These are phyloP conservation scores for Chalaropsis thielavioides DNA, from an alignment of 2,329 filamentous ascomycete genomes.

Conservation along the genomic window DNA sequence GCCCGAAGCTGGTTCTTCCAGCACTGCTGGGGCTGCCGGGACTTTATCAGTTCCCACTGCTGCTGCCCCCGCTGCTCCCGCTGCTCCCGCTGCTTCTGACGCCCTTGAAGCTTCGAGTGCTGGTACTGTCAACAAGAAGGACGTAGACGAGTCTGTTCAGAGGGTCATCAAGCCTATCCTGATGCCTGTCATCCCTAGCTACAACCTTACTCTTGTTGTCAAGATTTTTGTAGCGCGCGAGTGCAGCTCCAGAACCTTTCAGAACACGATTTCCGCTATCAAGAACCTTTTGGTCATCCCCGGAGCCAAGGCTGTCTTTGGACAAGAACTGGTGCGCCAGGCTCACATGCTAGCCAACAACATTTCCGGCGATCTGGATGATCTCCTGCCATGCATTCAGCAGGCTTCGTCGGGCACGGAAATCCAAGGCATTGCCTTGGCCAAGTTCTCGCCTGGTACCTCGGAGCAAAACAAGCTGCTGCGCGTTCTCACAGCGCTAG, in stretches of 20 bases:
- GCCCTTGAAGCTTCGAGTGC: conserved; percentile 21
- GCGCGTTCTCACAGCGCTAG: conserved; percentile 79
- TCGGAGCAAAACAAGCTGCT: conserved; percentile 95
- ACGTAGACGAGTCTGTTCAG: conserved; percentile 29
- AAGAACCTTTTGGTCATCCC: conserved; percentile 93
- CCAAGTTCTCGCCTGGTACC: conserved; percentile 89
- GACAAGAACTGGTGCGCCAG: conserved; percentile 80
- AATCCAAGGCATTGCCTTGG: conserved; percentile 82
- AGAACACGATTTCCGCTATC: conserved; percentile 95
- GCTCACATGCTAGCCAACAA: conserved; percentile 72
- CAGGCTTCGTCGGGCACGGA: conserved; percentile 81
- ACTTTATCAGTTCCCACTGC: conserved; percentile 10
- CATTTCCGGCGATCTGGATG: conserved; percentile 71
- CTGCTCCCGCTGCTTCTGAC: conserved; percentile 19
- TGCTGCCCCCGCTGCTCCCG: conserved; percentile 21
- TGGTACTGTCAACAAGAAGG: conserved; percentile 25
- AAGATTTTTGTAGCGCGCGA: conserved; percentile 92
- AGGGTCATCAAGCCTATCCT: conserved; percentile 48
- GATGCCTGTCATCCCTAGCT: conserved; percentile 71
- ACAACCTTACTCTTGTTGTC: conserved; percentile 86
- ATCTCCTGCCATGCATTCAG: conserved; percentile 72
- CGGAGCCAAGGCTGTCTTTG: conserved; percentile 77
- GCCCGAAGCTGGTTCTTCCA: conserved; percentile 8
- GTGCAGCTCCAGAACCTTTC: conserved; percentile 95
- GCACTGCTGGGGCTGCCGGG: not conserved